These are phyloP conservation scores for Yamadazyma mexicana DNA, from an alignment of 1,139 yeast species.

Conservation along the genomic window DNA sequence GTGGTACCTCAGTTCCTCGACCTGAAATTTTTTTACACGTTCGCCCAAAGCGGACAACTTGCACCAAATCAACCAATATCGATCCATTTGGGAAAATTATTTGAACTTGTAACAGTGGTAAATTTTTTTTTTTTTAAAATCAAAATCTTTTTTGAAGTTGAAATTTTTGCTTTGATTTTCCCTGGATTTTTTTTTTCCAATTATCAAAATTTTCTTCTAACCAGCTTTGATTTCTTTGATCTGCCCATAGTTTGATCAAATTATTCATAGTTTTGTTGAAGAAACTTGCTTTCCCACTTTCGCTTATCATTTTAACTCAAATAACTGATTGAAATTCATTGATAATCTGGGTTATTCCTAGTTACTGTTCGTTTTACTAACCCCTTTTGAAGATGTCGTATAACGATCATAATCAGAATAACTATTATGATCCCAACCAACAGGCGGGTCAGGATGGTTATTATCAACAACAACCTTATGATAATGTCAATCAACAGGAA, in stretches of 20 bases:
- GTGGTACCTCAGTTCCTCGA: background rate
- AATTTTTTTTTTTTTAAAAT: background rate
- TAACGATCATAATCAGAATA: constrained; percentile 48
- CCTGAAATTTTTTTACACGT: constrained; percentile 2
- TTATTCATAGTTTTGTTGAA: no score
- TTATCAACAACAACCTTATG: constrained; percentile 49
- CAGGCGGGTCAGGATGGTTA: constrained; percentile 43
- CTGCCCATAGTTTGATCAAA: no score
- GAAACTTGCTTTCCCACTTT: background rate
- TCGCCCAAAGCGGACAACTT: background rate
- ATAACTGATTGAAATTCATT: background rate
- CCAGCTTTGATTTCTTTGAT: no score
- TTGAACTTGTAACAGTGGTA: background rate
- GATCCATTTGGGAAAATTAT: background rate
- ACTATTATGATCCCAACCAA: constrained; percentile 50
- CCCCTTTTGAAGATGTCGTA: constrained; percentile 43
- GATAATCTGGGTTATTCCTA: background rate
- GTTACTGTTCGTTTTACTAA: background rate
- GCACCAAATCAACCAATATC: background rate
- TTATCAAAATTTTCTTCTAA: background rate
- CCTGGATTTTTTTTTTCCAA: background rate
- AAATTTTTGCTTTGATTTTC: constrained; percentile 2
- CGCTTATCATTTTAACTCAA: background rate
- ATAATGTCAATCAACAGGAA: constrained; percentile 33
- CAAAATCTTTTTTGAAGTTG: background rate